These are phyloP conservation scores for Saprolegnia parasitica DNA, from an alignment of 352 stramenopile genomes.

Conservation along the genomic window DNA sequence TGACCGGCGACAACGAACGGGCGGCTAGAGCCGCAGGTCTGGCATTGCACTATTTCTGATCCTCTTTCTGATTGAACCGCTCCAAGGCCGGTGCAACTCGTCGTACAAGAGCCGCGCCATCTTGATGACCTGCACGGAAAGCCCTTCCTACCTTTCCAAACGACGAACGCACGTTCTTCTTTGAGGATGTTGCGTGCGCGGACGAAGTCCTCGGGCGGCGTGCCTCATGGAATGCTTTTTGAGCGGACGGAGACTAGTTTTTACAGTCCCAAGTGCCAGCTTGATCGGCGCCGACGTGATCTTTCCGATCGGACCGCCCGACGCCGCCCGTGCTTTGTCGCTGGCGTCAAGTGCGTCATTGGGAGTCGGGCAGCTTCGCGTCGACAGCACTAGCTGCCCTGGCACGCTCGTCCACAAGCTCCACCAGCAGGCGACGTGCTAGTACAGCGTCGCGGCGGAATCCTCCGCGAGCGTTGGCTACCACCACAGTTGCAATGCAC, in stretches of 20 bases:
- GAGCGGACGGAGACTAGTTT: too few relatives aligned
- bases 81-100: slow-evolving; percentile 16
- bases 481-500: not conserved
- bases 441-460: not conserved
- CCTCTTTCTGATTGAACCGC: slow-evolving; percentile 17
- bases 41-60: too few relatives aligned
- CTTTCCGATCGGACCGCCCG: not conserved
- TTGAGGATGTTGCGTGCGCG: not conserved
- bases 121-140: slow-evolving; percentile 20
- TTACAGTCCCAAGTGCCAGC: too few relatives aligned
- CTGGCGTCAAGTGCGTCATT: slow-evolving; percentile 12
- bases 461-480: slow-evolving; percentile 7
- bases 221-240: too few relatives aligned
- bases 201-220: slow-evolving; percentile 15
- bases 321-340: slow-evolving; percentile 7
- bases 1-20: too few relatives aligned
- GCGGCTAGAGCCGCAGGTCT: too few relatives aligned
- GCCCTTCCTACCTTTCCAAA: not conserved
- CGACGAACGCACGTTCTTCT: not conserved
- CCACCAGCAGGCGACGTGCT: not conserved
- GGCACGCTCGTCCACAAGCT: not conserved
- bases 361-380: slow-evolving; percentile 17
- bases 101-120: slow-evolving; percentile 7
- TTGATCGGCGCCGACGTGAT: slow-evolving; percentile 11
- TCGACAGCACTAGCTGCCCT: not conserved